Percentiles rank a stretch among this genome's conserved stretches.
Conservation (phyloP, 1,284 basidiomycete species). For the Sporisorium graminicola region DNA sequence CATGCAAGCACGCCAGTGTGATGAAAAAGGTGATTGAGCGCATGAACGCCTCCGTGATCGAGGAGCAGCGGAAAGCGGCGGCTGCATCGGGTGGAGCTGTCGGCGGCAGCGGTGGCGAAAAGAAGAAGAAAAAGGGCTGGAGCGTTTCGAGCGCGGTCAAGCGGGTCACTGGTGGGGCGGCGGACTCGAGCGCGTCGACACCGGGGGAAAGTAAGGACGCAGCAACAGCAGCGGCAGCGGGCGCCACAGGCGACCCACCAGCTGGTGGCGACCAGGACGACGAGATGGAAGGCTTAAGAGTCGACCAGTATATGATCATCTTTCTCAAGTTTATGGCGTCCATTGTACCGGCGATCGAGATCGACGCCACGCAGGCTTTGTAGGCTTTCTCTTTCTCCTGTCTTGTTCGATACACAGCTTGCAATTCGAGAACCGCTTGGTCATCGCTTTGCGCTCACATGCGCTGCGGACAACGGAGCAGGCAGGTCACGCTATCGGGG, state of each 20-base stretch:
- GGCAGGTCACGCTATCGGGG: too few species aligned
- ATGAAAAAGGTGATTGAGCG: slow-evolving; percentile 99
- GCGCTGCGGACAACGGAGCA: too few species aligned
- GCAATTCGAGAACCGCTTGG: not conserved
- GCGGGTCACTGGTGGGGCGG: slow-evolving; percentile 76
- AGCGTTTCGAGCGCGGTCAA: slow-evolving; percentile 79
- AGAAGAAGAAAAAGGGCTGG: slow-evolving; percentile 80
- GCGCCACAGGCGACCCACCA: not conserved
- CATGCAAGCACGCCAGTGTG: slow-evolving; percentile 97
- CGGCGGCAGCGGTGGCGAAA: slow-evolving; percentile 57
- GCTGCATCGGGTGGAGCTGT: slow-evolving; percentile 34
- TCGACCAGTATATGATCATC: slow-evolving; percentile 69
- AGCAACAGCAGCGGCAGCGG: not conserved
- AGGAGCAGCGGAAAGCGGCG: slow-evolving; percentile 71
- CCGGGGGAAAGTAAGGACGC: slow-evolving; percentile 4
- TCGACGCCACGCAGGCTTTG: slow-evolving; percentile 64
- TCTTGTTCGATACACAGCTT: not conserved
- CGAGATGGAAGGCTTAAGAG: slow-evolving; percentile 58
- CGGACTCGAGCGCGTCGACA: not conserved
- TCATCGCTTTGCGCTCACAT: not conserved
- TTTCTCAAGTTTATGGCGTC: slow-evolving; percentile 69
- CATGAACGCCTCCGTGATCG: slow-evolving; percentile 79
- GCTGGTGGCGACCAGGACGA: slow-evolving; percentile 17
- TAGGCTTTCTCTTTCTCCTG: slow-evolving; percentile 7
- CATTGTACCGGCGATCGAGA: slow-evolving; percentile 68